Conservation (phyloP, 148 eudicot species). For the Oxyria digyna region DNA sequence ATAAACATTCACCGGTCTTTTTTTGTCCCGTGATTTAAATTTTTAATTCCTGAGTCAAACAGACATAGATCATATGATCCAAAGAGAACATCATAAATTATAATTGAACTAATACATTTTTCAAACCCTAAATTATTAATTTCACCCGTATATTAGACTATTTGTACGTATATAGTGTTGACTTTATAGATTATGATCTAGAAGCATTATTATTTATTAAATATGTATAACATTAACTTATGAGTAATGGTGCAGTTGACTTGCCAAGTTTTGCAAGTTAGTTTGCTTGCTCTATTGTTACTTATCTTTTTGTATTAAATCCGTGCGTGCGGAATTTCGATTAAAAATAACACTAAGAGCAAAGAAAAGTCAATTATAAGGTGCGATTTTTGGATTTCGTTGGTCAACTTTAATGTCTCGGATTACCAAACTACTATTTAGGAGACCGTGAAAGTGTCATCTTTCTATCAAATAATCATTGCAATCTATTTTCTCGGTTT, state of each 20-base stretch:
- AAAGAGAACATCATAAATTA: neutral
- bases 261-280: conserved; percentile 9
- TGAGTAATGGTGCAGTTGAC: conserved; percentile 7
- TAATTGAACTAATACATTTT: neutral
- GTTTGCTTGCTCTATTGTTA: conserved; percentile 3
- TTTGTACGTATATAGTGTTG: neutral
- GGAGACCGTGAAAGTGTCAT: conserved; percentile 1
- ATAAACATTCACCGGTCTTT: neutral
- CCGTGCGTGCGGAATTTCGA: neutral
- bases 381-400: neutral
- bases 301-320: neutral
- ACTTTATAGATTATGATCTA: neutral
- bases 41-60: neutral
- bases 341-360: neutral
- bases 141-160: neutral
- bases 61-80: neutral
- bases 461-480: neutral
- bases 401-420: neutral
- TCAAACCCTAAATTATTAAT: conserved; percentile 6
- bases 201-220: neutral
- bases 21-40: neutral
- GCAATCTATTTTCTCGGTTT: neutral
- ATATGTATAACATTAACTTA: neutral
- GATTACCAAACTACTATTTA: neutral
- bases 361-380: conserved; percentile 1